A percentile compares a stretch with the other conserved stretches of the same genome.
Conservation (phyloP, 345 rosid species). For the Odontarrhena argentea region DNA sequence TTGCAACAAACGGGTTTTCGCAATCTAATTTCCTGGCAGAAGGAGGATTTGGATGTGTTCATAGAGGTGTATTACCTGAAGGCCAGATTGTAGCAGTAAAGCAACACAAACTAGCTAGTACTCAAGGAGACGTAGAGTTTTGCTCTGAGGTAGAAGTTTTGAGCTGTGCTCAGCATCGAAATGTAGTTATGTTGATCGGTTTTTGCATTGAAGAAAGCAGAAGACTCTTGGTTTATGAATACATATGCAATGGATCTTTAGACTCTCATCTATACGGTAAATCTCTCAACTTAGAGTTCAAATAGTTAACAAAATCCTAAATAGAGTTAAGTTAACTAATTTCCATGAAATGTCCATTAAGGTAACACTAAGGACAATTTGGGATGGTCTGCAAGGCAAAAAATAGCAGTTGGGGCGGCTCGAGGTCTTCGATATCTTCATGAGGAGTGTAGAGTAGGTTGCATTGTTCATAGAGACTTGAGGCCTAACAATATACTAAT, state of each 20-base stretch:
- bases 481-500: slow-evolving; percentile 67
- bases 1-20: slow-evolving; percentile 58
- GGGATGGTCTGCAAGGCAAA: slow-evolving; percentile 58
- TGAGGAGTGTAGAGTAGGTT: slow-evolving; percentile 75
- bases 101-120: slow-evolving; percentile 50
- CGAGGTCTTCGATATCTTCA: slow-evolving; percentile 72
- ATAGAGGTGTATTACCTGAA: slow-evolving; percentile 53
- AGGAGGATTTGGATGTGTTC: slow-evolving; percentile 62
- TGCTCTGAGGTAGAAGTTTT: slow-evolving; percentile 66
- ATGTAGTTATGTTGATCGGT: slow-evolving; percentile 66
- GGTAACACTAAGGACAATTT: slow-evolving; percentile 39
- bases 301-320: neutral
- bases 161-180: slow-evolving; percentile 70
- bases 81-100: slow-evolving; percentile 69
- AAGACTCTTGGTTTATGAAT: slow-evolving; percentile 67
- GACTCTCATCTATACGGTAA: slow-evolving; percentile 68
- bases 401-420: slow-evolving; percentile 69
- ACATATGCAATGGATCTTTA: slow-evolving; percentile 64
- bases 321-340: neutral
- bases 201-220: slow-evolving; percentile 57
- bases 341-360: slow-evolving; percentile 9
- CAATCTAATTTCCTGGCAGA: slow-evolving; percentile 52
- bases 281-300: neutral
- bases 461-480: slow-evolving; percentile 70
- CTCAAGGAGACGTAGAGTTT: slow-evolving; percentile 63